A percentile compares a stretch with the other conserved stretches of the same genome.
phyloP scores from a whole-genome alignment of 257 asterid species.

The Solanum neorickii region DNA sequence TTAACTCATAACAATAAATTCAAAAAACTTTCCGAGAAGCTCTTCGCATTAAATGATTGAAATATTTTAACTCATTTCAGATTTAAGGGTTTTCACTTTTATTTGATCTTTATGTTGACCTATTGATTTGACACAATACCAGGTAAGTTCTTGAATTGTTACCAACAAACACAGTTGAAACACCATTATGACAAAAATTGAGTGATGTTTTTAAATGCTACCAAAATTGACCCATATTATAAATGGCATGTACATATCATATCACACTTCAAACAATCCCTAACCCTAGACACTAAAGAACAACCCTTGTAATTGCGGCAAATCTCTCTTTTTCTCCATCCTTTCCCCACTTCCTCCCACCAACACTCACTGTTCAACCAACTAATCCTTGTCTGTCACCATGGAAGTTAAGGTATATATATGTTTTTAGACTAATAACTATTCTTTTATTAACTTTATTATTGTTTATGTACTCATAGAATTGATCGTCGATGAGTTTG shows the following conservation, averaged over 20 bases:
- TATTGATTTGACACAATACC: not conserved
- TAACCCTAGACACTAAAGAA: not conserved
- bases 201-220: not conserved
- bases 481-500: not conserved
- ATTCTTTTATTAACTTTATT: not conserved
- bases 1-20: too few relatives aligned
- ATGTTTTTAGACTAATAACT: not conserved
- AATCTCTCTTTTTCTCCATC: not conserved
- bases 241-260: not conserved
- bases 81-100: not conserved
- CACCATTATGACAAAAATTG: not conserved
- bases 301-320: not conserved
- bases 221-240: not conserved
- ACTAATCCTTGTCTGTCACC: not conserved
- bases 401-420: not conserved
- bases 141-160: not conserved
- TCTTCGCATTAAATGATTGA: too few relatives aligned
- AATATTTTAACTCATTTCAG: too few relatives aligned
- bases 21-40: too few relatives aligned
- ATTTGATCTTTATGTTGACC: not conserved
- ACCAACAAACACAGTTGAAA: not conserved
- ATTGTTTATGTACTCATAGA: not conserved
- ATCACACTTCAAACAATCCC: not conserved
- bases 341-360: not conserved
- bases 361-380: not conserved